Evolutionary conservation across 139 green algal genomes (phyloP), one percentile per base, ranked within the genome.

Genomic region (Tetratostichococcus sp.): DNA sequence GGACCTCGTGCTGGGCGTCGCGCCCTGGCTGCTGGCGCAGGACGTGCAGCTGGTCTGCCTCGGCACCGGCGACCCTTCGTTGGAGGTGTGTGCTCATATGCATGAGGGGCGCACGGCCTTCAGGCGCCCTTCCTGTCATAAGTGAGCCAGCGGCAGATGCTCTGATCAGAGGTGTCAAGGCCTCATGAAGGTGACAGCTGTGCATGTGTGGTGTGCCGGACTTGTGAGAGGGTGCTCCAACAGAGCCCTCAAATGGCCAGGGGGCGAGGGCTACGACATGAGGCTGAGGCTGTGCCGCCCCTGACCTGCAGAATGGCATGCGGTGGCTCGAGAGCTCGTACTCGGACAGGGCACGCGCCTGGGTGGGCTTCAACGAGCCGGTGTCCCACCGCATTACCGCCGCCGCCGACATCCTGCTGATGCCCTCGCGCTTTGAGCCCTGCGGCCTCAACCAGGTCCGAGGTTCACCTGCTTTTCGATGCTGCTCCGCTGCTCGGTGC

Each of bases 331-430:
- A 94, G 81, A 78, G 68, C 65, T 70, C 80, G 1, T 91, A 89
- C 80, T 76, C 75, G 17, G 67, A 90, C 77, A 84, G 88, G 73
- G 90, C 91, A 19, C 85, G 92, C 8, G 92, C 85, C 68, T 97
- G 91, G 91, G 93, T 97, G 50, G 93, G 93, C 76, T 97, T 97
- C 90, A 93, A 93, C 75, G 93, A 95, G 72, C 83, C 90, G 42
- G 78, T 97, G 71, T 86, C 77, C 4, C 92, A 97, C 86, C 80
- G 82, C 39, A 89, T 93, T 74, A 90, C 80, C n/a, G 86, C 85
- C 16, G 86, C 80, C 16, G 88, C 84, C 23, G 92, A 97, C 86
- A 91, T 97, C 33, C 84, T 97, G 77, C 88, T 95, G 28, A 96
- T 97, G 92, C 93, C 92, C 19, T 93, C 85, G 5, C 82, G 92